Conservation (phyloP, 768 basidiomycete species). For the Russula foetens region DNA sequence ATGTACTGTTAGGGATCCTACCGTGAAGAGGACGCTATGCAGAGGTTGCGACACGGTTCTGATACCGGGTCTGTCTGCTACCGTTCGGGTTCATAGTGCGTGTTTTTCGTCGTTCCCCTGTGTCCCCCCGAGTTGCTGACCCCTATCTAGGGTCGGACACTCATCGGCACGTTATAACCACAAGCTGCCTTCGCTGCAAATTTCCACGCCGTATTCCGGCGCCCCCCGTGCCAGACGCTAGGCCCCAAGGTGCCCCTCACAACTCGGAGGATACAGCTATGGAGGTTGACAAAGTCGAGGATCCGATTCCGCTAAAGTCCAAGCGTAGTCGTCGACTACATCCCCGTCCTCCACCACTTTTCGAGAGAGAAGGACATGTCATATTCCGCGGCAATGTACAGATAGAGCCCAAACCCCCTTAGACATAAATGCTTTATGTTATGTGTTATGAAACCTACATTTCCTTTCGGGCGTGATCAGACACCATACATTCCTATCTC, state of each 20-base stretch:
- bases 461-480: neutral
- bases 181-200: slow-evolving; percentile 54
- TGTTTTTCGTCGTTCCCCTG: neutral
- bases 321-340: slow-evolving; percentile 24
- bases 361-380: slow-evolving; percentile 56
- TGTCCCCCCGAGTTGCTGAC: slow-evolving; percentile 23
- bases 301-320: neutral
- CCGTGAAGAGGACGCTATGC: slow-evolving; percentile 77
- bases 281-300: neutral
- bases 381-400: slow-evolving; percentile 57
- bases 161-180: slow-evolving; percentile 49
- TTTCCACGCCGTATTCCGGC: slow-evolving; percentile 58
- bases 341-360: slow-evolving; percentile 49
- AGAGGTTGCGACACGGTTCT: slow-evolving; percentile 56
- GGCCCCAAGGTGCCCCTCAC: neutral
- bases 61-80: slow-evolving; percentile 58
- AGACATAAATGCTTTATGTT: neutral
- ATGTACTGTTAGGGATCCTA: slow-evolving; percentile 52
- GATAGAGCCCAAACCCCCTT: neutral
- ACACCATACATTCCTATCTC: neutral
- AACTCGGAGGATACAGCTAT: neutral
- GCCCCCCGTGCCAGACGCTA: slow-evolving; percentile 33
- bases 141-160: slow-evolving; percentile 30
- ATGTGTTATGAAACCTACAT: neutral
- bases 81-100: slow-evolving; percentile 59